These are phyloP conservation scores for Tagetes patula DNA, from an alignment of 129 eudicot species.

Conservation along the genomic window DNA sequence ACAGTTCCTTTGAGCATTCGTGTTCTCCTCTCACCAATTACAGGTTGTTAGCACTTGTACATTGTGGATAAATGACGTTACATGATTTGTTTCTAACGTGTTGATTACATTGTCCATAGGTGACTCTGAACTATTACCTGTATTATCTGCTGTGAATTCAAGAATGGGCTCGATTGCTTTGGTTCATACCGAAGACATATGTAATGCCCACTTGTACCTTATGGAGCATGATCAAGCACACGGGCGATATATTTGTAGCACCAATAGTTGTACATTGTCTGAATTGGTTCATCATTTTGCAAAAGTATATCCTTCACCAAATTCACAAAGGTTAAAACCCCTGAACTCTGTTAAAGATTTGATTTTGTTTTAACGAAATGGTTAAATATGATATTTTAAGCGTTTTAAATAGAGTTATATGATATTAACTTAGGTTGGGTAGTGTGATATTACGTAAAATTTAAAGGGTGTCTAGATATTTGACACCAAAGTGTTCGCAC, in stretches of 20 bases:
- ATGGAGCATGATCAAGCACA: constrained; percentile 71
- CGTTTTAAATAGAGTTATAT: neutral
- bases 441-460: neutral
- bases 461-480: no score
- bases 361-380: constrained; percentile 5
- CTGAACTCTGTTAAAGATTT: constrained; percentile 1
- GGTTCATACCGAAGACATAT: constrained; percentile 84
- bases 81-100: constrained; percentile 2
- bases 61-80: constrained; percentile 1
- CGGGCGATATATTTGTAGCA: constrained; percentile 75
- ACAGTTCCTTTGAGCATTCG: constrained; percentile 70
- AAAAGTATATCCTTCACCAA: constrained; percentile 48
- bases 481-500: no score
- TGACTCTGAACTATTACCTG: constrained; percentile 42
- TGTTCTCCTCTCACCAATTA: constrained; percentile 75
- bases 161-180: constrained; percentile 95
- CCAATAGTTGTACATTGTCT: constrained; percentile 48
- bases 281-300: constrained; percentile 54
- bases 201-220: constrained; percentile 83
- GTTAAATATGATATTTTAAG: neutral
- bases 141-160: constrained; percentile 63
- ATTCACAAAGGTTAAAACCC: constrained; percentile 45
- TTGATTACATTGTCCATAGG: constrained; percentile 37
- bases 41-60: constrained; percentile 46
- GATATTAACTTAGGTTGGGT: neutral